Evolutionary conservation across 2,329 filamentous ascomycete species (phyloP).

Genomic region (Aspergillus viridinutans): DNA sequence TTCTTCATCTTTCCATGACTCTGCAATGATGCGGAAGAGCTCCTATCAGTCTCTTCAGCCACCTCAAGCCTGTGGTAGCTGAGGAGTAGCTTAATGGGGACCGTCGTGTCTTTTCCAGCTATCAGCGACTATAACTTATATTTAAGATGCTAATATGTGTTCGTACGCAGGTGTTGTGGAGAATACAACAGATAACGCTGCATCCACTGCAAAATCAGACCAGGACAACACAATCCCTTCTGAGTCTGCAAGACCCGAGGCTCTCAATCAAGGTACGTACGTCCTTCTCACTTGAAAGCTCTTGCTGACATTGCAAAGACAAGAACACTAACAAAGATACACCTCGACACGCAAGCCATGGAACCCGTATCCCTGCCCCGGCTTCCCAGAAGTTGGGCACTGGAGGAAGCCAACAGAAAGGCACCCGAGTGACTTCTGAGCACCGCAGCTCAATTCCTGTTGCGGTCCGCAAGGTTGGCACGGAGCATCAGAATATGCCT

Average conservation of each 20-base stretch:
- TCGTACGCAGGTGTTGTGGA: not conserved
- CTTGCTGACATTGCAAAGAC: not conserved
- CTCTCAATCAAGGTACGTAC: not conserved
- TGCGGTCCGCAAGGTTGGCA: slow-evolving; percentile 8
- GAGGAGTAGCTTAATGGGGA: not conserved
- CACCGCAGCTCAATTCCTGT: slow-evolving; percentile 13
- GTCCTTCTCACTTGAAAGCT: not conserved
- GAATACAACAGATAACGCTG: not conserved
- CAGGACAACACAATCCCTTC: not conserved
- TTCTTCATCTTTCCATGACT: not conserved
- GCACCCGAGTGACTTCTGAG: slow-evolving; percentile 3
- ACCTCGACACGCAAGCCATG: not conserved
- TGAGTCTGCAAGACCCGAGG: not conserved
- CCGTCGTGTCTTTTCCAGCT: not conserved
- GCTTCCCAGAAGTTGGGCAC: slow-evolving; percentile 1
- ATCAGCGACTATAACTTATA: not conserved
- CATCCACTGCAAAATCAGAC: not conserved
- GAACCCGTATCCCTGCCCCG: slow-evolving; percentile 2
- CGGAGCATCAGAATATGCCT: not conserved
- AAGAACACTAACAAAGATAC: not conserved
- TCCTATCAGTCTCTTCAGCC: not conserved
- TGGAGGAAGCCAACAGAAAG: slow-evolving; percentile 9
- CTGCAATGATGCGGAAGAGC: not conserved
- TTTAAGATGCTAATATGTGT: not conserved
- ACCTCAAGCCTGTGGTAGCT: not conserved